phyloP scores from a whole-genome alignment of 2,329 filamentous ascomycete genomes.

The Zasmidium cellare region DNA sequence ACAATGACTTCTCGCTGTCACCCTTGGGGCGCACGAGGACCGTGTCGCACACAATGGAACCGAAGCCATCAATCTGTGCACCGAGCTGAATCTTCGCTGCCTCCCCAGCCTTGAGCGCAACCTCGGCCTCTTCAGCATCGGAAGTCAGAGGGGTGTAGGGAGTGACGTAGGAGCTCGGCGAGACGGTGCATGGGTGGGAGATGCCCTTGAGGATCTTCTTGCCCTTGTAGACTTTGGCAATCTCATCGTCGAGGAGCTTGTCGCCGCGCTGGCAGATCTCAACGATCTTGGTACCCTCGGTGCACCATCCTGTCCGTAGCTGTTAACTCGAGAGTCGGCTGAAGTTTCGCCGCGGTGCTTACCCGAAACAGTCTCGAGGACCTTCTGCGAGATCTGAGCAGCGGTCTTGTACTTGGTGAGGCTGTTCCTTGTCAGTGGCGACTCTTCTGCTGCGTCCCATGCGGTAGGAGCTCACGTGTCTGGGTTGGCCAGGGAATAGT shows the following conservation, averaged over 20 bases:
- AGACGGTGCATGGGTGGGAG: slow-evolving; percentile 91
- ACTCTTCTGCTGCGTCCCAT: slow-evolving; percentile 52
- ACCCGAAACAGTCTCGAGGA: slow-evolving; percentile 79
- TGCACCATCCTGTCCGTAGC: slow-evolving; percentile 61
- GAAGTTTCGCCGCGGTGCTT: slow-evolving; percentile 28
- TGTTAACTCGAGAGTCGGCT: slow-evolving; percentile 18
- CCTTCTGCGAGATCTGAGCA: slow-evolving; percentile 91
- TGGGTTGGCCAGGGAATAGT: slow-evolving; percentile 40
- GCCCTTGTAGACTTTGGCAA: slow-evolving; percentile 94
- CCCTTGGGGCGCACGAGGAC: slow-evolving; percentile 68
- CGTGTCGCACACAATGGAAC: slow-evolving; percentile 93
- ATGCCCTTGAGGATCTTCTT: slow-evolving; percentile 97
- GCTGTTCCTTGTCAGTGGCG: slow-evolving; percentile 90
- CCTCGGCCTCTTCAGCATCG: slow-evolving; percentile 79
- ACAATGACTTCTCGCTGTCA: slow-evolving; percentile 50
- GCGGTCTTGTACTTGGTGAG: slow-evolving; percentile 99
- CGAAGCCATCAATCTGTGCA: slow-evolving; percentile 96
- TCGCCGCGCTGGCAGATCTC: slow-evolving; percentile 95
- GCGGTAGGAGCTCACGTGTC: slow-evolving; percentile 34
- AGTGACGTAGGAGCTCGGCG: slow-evolving; percentile 89
- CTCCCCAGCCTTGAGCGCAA: slow-evolving; percentile 80
- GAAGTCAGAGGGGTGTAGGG: slow-evolving; percentile 91
- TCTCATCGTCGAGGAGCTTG: slow-evolving; percentile 89
- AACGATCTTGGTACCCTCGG: slow-evolving; percentile 88
- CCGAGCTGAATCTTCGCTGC: slow-evolving; percentile 98